Evolutionary conservation across 352 stramenopile species (phyloP).

Genomic region (Thalassiosira ordinaria): DNA sequence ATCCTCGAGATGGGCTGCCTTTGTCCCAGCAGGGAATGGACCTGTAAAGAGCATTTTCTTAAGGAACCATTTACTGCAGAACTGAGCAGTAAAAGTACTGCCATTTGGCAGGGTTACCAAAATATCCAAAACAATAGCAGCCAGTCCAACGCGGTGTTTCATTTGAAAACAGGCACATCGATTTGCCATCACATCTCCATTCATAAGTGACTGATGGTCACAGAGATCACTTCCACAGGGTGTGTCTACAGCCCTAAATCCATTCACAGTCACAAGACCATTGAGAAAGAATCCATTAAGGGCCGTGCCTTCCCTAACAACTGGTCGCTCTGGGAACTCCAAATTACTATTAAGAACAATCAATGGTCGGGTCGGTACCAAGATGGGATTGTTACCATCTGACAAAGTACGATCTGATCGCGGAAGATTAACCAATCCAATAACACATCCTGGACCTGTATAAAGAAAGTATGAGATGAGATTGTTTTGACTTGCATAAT

Average conservation of each 20-base stretch:
- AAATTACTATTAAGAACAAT: slow-evolving; percentile 8
- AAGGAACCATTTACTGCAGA: neutral
- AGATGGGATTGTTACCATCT: neutral
- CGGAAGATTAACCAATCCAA: slow-evolving; percentile 11
- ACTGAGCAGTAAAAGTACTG: neutral
- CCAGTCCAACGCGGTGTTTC: neutral
- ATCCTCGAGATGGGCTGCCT: slow-evolving; percentile 8
- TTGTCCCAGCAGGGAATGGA: neutral
- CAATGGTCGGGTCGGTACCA: slow-evolving; percentile 7
- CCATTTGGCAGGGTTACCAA: neutral
- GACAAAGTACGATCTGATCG: neutral
- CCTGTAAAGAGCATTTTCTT: neutral
- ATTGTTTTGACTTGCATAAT: neutral
- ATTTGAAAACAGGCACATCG: slow-evolving; percentile 23
- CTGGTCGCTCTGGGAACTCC: neutral
- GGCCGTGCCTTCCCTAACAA: slow-evolving; percentile 1
- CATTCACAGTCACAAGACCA: neutral
- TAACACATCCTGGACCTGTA: slow-evolving; percentile 5
- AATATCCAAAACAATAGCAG: neutral
- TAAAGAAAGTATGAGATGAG: neutral
- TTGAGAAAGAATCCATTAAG: slow-evolving; percentile 9
- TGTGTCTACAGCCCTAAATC: neutral
- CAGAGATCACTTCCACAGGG: slow-evolving; percentile 11
- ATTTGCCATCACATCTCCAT: slow-evolving; percentile 3
- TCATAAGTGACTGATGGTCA: slow-evolving; percentile 9